Percentiles rank a stretch among this genome's conserved stretches.
These are phyloP conservation scores for Raffaelea arxii DNA, from an alignment of 2,329 filamentous ascomycete genomes.

Conservation along the genomic window DNA sequence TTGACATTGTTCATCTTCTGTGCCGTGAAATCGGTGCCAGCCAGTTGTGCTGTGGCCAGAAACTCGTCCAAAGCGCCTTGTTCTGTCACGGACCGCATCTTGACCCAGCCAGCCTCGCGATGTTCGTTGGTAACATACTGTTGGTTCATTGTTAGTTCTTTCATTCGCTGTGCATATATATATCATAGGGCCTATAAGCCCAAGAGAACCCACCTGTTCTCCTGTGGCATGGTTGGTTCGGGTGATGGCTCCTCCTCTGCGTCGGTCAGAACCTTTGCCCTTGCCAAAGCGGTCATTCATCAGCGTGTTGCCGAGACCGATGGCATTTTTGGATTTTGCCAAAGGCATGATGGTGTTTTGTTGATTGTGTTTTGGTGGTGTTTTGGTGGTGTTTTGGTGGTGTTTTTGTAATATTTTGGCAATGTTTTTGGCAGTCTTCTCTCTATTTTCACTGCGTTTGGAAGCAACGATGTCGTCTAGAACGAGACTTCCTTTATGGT, in stretches of 20 bases:
- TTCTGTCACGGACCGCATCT: slow-evolving; percentile 98
- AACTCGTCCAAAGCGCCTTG: slow-evolving; percentile 96
- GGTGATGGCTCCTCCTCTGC: slow-evolving; percentile 50
- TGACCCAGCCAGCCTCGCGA: slow-evolving; percentile 92
- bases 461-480: no score
- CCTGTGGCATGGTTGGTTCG: slow-evolving; percentile 72
- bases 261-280: slow-evolving; percentile 75
- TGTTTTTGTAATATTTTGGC: no score
- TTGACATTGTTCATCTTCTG: slow-evolving; percentile 99
- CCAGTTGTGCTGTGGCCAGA: slow-evolving; percentile 85
- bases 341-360: slow-evolving; percentile 35
- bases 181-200: no score
- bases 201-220: slow-evolving; percentile 46
- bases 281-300: slow-evolving; percentile 99
- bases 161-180: no score
- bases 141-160: no score
- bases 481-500: no score
- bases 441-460: no score
- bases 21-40: slow-evolving; percentile 97
- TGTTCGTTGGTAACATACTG: slow-evolving; percentile 84
- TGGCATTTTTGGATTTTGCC: slow-evolving; percentile 89
- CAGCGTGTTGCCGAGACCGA: slow-evolving; percentile 90
- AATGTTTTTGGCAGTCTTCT: no score
- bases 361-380: neutral
- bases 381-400: neutral